Base-by-base conservation (phyloP, 2,329 filamentous ascomycete genomes). In the Graphilbum fragrans region DNA sequence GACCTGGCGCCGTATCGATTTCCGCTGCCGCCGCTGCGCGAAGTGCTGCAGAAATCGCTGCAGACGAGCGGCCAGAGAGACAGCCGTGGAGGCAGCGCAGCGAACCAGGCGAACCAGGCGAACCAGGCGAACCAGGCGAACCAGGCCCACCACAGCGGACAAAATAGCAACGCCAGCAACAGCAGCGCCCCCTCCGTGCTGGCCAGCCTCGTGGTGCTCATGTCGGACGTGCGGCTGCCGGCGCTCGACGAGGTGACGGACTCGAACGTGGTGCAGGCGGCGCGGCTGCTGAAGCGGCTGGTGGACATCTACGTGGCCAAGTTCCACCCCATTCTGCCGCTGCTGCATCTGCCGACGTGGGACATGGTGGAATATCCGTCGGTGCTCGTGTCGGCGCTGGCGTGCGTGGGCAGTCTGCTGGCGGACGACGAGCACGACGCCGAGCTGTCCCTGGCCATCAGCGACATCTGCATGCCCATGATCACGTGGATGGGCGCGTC, bases 281-380 rank as follows among this genome's bases (percentile, higher is more conserved):
- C 51, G 2, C 32, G 45, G 12, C 35, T 55, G 22, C 43, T 57
- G 3, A 45, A 50, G 33, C 45, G 45, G 12, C 46, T 56, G 16
- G 39, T 53, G 4, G 45, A 52, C 20, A 44, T 47, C 2, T 58
- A 54, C 37, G 51, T 58, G 5, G 31, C 46, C 3, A 35, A 38
- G 9, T 58, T 57, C 38, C 55, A 58, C 32, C 45, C 49, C 3
- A 52, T 57, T 32, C 50, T 55, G 29, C 52, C 56, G 2, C 51
- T 57, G 12, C 45, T 58, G 14, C 55, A 58, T 37, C 29, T 46
- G n/a, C 50, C 55, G 4, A 55, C 55, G 1, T 58, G 52, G 50
- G 48, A 45, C n/a, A 42, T 53, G 29, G 35, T 33, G 1, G 41
- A 37, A 4, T 43, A 45, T 12, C 52, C 56, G 2, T 50, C 50